Percentiles rank a stretch among this genome's conserved stretches.
Conservation (phyloP, 805 yeast species). For the Nakazawaea wickerhamii region DNA sequence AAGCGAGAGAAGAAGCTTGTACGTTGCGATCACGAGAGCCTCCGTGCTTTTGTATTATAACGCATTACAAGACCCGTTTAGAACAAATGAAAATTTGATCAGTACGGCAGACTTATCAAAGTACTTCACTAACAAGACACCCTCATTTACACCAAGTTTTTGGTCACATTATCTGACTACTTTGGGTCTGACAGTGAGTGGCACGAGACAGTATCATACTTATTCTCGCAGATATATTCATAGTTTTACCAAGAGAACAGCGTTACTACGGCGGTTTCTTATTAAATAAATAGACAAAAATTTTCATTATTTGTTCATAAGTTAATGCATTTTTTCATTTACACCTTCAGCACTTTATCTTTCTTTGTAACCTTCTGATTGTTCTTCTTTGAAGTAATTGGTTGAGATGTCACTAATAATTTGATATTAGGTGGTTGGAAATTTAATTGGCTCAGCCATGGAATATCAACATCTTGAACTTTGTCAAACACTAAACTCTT, state of each 20-base stretch:
- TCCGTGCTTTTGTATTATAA: constrained; percentile 36
- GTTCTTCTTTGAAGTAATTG: constrained; percentile 29
- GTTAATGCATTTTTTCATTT: constrained; percentile 7
- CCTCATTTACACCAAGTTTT: neutral
- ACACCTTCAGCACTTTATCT: constrained; percentile 6
- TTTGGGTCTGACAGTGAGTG: neutral
- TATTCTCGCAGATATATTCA: neutral
- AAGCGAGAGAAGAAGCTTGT: constrained; percentile 39
- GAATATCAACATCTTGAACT: constrained; percentile 35
- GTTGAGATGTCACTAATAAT: constrained; percentile 41
- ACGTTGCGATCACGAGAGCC: constrained; percentile 68
- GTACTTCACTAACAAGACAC: neutral
- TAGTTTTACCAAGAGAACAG: neutral
- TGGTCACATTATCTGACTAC: constrained; percentile 6
- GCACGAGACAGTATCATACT: neutral
- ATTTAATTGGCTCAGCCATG: constrained; percentile 38
- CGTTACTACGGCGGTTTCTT: neutral
- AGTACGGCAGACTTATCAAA: neutral
- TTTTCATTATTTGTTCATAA: neutral
- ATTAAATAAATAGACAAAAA: neutral
- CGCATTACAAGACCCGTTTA: constrained; percentile 12
- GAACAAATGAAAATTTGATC: neutral
- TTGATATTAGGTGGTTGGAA: constrained; percentile 34
- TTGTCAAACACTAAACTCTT: constrained; percentile 11
- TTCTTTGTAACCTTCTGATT: constrained; percentile 16